Base-by-base conservation (phyloP, 495 filamentous ascomycete species). In the Evernia prunastri region DNA sequence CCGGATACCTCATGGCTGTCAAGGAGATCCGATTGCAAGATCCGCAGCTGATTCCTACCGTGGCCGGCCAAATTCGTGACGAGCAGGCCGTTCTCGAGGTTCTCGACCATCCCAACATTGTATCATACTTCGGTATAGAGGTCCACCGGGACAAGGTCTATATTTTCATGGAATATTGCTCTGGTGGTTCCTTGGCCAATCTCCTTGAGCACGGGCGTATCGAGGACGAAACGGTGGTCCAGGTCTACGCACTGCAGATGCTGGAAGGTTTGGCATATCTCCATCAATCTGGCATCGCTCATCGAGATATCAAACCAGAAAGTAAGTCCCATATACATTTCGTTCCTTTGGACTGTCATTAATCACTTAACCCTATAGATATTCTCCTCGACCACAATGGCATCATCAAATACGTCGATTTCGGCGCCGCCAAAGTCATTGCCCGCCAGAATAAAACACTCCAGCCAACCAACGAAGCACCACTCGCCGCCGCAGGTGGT, bases 101-200 rank as follows among this genome's bases (percentile, higher is more conserved):
- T 0, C 81, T 98, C 31, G 91, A 97, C 71, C 94, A 97, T 71
- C 95, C 95, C 11, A 97, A 98, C 71, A 92, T 98, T 53, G 94
- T 98, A 9, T 91, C 90, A 10, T 98, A 98, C 75, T 92, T 93
- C 70, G 94, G 94, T 57, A 97, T 98, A 70, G 94, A 98, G 73
- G 94, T 97, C 4, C 94, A 97, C 74, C 85, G 94, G 45, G 94
- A 98, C 79, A 96, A 96, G 70, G 95, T 97, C 9, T 98, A 97
- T 76, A 95, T 98, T 68, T 98, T 98, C 76, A 98, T 98, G 94
- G 94, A 98, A 74, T 97, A 95, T 74, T 98, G 94, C 70, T 92
- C 90, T 4, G 93, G 95, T 37, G 94, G 94, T 23, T 96, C 93
- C 8, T 78, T 98, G n/a, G 92, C 94, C 51, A 86, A 82, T 29